Conservation (phyloP, 208 protist species). For the Acanthamoeba divionensis region DNA sequence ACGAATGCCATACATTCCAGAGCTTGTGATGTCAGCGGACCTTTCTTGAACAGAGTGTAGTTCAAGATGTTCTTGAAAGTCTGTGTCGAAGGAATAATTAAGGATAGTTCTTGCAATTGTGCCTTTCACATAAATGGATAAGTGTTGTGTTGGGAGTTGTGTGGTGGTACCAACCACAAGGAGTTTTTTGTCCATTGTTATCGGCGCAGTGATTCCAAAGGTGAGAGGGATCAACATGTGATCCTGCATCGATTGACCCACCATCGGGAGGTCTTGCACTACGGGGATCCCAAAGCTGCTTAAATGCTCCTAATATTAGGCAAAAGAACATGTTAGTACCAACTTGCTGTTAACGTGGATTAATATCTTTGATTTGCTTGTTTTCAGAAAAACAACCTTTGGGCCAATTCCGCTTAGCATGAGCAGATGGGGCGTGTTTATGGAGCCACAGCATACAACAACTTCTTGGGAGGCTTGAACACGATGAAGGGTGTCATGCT, state of each 20-base stretch:
- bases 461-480: not conserved
- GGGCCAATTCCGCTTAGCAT: not conserved
- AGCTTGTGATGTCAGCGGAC: not conserved
- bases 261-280: not conserved
- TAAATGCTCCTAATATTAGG: not conserved
- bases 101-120: not conserved
- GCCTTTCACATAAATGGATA: not conserved
- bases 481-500: too few relatives aligned
- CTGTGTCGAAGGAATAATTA: not conserved
- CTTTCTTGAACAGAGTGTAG: slow-evolving; percentile 42
- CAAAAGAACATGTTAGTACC: not conserved
- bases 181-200: slow-evolving; percentile 5
- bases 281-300: not conserved
- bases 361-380: too few relatives aligned
- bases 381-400: too few relatives aligned
- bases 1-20: slow-evolving; percentile 36
- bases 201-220: not conserved
- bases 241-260: slow-evolving; percentile 37
- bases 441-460: not conserved
- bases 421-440: not conserved
- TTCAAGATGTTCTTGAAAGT: not conserved
- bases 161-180: not conserved
- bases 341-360: too few relatives aligned
- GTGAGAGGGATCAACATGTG: slow-evolving; percentile 28
- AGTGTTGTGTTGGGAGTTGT: not conserved